Percentiles rank a stretch among this genome's conserved stretches.
Conservation (phyloP, 176 grass and related monocot genomes). For the Oryza meridionalis region DNA sequence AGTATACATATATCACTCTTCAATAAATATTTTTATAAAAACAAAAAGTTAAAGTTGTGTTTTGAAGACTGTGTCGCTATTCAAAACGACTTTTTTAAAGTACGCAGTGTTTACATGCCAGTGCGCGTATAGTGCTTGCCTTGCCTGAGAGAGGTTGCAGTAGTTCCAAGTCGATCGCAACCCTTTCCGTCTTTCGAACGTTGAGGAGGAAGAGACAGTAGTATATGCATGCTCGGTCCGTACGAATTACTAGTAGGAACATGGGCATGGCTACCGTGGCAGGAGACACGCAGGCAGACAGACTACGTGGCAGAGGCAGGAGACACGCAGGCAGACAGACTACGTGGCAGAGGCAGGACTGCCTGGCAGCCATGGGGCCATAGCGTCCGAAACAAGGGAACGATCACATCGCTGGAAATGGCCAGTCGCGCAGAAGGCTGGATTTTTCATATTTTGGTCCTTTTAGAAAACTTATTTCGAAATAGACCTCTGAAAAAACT, state of each 20-base stretch:
- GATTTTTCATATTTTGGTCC: no score
- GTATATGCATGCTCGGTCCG: no score
- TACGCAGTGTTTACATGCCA: no score
- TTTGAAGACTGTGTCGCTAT: no score
- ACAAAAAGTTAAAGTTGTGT: accelerated
- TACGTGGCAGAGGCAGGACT: neutral
- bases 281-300: neutral
- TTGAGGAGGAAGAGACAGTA: no score
- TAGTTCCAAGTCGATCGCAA: neutral
- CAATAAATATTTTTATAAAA: no score
- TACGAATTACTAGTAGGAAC: neutral
- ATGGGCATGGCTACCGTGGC: neutral
- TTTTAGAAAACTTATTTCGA: no score
- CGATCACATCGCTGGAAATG: neutral
- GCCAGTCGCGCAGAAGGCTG: neutral
- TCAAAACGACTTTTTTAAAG: no score
- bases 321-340: neutral
- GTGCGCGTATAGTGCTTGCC: neutral
- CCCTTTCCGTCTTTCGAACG: neutral
- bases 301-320: neutral
- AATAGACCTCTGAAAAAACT: no score
- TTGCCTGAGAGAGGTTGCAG: no score
- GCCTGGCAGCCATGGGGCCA: neutral
- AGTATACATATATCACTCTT: no score
- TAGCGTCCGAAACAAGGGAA: neutral